Base-by-base conservation (phyloP, 768 basidiomycete genomes). In the Termitomyces sp. region DNA sequence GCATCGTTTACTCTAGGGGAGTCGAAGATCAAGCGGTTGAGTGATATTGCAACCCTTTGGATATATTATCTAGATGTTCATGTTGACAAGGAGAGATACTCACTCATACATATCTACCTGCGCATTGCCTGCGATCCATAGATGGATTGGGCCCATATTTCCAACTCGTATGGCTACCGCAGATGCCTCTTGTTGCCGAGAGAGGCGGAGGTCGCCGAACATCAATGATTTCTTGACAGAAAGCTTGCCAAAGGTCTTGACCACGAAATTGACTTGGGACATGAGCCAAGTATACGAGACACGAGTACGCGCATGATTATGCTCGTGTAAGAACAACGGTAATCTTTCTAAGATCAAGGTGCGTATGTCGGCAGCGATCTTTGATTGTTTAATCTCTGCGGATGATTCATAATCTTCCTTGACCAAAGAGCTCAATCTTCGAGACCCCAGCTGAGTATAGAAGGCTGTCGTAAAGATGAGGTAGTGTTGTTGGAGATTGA, bases 71-170 rank as follows among this genome's bases (percentile, higher is more conserved):
- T 26, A 32, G 48, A 55, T n/a, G n/a, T 40, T 6, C 26, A 26
- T 50, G 35, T 24, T 47, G 35, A 5, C n/a, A 22, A 3, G 5
- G 33, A 26, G 16, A 32, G 22, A 2, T 16, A 83, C 92, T 74
- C 65, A 93, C 92, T 97, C 95, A 65, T 90, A 98, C 83, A 95
- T 90, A 65, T 98, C 92, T 45, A 91, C 76, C 61, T 88, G 81
- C 1, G 86, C 75, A 58, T 84, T 84, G n/a, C 78, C 77, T 6
- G 91, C 88, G 35, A 95, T 75, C 81, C 88, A 91, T 26, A 98
- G 69, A 49, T 88, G 80, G 36, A 92, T 82, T n/a, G 87, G 79
- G 5, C 79, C 77, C 11, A 51, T 61, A 14, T 76, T 74, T 10
- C 77, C 74, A 33, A 76, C 68, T 56, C 77, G 73, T 54, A 76